Conservation (phyloP, 73 alveolate species). For the Paramecium caudatum region DNA sequence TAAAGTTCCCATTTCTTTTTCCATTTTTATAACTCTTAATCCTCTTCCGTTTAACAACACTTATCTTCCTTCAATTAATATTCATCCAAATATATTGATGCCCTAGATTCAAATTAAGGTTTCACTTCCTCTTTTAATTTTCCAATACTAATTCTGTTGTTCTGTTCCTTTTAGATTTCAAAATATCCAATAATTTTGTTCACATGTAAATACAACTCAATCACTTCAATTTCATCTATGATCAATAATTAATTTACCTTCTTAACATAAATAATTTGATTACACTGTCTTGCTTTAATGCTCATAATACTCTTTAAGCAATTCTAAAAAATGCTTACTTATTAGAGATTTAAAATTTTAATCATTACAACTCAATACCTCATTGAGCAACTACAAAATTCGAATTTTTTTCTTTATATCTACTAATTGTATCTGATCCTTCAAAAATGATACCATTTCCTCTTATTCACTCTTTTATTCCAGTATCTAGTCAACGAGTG, state of each 20-base stretch:
- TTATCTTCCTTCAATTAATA: background rate
- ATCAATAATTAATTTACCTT: background rate
- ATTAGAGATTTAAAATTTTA: background rate
- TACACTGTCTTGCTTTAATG: slow-evolving; percentile 5
- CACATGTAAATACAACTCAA: background rate
- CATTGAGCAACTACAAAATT: background rate
- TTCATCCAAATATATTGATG: background rate
- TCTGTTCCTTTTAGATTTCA: no score
- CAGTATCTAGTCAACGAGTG: background rate
- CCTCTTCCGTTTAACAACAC: background rate
- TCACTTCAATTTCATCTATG: slow-evolving; percentile 29
- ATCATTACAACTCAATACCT: background rate
- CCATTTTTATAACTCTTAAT: no score
- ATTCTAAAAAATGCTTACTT: background rate
- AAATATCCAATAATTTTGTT: background rate
- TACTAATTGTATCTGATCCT: background rate
- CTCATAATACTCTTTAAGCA: background rate
- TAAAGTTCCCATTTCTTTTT: no score
- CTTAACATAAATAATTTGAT: slow-evolving; percentile 44
- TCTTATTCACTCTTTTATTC: background rate
- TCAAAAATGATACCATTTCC: background rate
- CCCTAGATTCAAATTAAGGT: slow-evolving; percentile 23
- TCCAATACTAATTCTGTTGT: no score
- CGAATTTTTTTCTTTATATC: slow-evolving; percentile 10
- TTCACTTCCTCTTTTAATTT: slow-evolving; percentile 33